These are phyloP conservation scores for Parmales sp. DNA, from an alignment of 108 stramenopile species.

Conservation along the genomic window DNA sequence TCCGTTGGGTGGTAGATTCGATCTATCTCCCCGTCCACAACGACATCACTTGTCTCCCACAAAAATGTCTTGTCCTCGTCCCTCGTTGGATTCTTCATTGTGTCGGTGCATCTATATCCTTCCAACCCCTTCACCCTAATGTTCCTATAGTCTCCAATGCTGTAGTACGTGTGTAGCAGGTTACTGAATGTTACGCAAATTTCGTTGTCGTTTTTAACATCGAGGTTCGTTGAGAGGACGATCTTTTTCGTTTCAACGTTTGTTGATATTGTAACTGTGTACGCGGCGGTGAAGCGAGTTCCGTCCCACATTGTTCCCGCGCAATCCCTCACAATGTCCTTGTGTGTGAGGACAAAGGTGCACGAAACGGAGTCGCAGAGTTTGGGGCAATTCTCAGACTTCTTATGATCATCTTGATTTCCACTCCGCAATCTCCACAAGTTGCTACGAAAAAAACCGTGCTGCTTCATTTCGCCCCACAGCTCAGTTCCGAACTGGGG, in stretches of 20 bases:
- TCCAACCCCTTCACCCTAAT: conserved; percentile 8
- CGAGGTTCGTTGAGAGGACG: not conserved
- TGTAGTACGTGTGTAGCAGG: conserved; percentile 24
- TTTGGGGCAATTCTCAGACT: no score
- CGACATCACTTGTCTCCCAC: not conserved
- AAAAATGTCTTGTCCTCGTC: not conserved
- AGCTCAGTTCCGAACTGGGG: conserved; percentile 11
- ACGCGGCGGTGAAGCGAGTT: no score
- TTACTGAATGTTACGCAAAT: not conserved
- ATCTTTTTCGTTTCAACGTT: no score
- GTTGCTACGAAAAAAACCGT: no score
- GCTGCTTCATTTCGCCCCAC: no score
- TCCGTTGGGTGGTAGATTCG: not conserved
- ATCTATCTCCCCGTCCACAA: not conserved
- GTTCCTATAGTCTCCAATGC: not conserved
- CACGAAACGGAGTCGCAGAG: no score
- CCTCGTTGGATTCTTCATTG: not conserved
- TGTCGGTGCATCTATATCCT: not conserved
- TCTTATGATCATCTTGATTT: no score
- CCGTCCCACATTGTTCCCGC: no score
- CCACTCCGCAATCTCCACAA: no score
- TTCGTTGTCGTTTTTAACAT: not conserved
- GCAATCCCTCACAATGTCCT: no score
- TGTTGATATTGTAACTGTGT: no score
- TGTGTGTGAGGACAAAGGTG: no score